Conservation (phyloP, 2,329 filamentous ascomycete genomes). For the Lachnellula subtilissima region DNA sequence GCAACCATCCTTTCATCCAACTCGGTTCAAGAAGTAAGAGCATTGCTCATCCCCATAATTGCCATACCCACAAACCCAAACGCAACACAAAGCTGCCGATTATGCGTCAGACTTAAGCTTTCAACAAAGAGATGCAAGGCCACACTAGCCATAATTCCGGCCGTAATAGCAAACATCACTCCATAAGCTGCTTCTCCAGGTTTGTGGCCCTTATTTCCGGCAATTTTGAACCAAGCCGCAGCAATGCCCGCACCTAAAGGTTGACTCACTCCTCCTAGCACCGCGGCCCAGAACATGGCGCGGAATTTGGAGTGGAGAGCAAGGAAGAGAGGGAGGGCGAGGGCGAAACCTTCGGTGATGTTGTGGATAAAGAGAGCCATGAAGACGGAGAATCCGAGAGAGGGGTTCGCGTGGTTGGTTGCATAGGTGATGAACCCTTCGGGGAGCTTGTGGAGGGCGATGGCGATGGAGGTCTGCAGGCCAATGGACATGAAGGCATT, state of each 20-base stretch:
- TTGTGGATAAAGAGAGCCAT: constrained; percentile 97
- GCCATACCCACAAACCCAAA: constrained; percentile 86
- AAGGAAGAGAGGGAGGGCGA: constrained; percentile 89
- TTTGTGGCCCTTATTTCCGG: constrained; percentile 46
- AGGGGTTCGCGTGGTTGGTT: constrained; percentile 91
- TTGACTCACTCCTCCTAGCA: constrained; percentile 83
- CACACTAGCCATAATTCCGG: constrained; percentile 94
- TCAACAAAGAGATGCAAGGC: constrained; percentile 86
- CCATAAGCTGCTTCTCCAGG: constrained; percentile 63
- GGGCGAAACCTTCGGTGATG: constrained; percentile 92
- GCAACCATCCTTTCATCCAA: too few relatives aligned
- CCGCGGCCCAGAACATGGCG: constrained; percentile 78
- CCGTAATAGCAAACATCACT: constrained; percentile 79
- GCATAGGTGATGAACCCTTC: constrained; percentile 88
- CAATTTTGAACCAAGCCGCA: constrained; percentile 77
- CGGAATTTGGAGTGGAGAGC: constrained; percentile 74
- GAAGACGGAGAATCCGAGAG: constrained; percentile 86
- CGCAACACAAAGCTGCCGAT: constrained; percentile 68
- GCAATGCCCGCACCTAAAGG: constrained; percentile 81
- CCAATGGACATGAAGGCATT: constrained; percentile 93
- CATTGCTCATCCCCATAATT: constrained; percentile 77
- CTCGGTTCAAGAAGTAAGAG: constrained; percentile 58
- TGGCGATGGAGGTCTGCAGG: constrained; percentile 92
- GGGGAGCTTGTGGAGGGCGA: constrained; percentile 92
- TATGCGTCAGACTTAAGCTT: constrained; percentile 76